Evolutionary conservation across 2,329 filamentous ascomycete species (phyloP), one percentile per base, ranked within the genome.

Genomic region (Stagonosporopsis chrysanthemi): DNA sequence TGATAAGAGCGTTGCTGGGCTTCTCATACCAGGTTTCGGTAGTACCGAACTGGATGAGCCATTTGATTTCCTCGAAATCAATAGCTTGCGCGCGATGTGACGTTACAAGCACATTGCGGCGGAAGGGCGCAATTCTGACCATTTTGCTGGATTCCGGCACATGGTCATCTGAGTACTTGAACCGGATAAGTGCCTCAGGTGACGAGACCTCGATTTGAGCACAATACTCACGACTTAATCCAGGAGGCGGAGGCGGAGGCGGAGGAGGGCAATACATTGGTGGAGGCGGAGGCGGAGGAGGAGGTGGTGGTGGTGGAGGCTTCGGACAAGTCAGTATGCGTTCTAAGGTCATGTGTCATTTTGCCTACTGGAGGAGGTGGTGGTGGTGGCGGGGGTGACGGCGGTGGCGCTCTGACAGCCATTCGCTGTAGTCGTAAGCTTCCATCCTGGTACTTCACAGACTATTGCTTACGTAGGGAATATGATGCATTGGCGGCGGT

Each of bases 11-110:
- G 23, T 52, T 61, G 6, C 36, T 56, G 0, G 72, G 72, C 47
- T 70, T 73, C 41, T 66, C 57, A 24, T 75, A 74, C 73, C 74
- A 76, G 0, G 60, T 31, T 6, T 71, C 71, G 1, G 70, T 63
- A 4, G 35, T 54, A 1, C 64, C 71, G 40, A 66, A 47, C 39
- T 68, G 57, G 1, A 76, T 23, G 3, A 75, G 52, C 73, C 73
- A 76, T 9, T 58, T 52, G 31, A 68, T 56, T 29, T 75, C 65
- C 17, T 69, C 62, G 23, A 72, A 70, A 41, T 76, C 73, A 3
- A 64, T 62, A 1, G 48, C 35, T 2, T 65, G 48, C 5, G 67
- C 68, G 9, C 51, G 46, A 56, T 74, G 69, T 17, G 54, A 61
- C 8, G 61, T 66, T 14, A 61, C 47, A 19, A 73, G 61, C 2